Conservation (phyloP, 1,139 yeast genomes). For the Debaryomyces sp. region DNA sequence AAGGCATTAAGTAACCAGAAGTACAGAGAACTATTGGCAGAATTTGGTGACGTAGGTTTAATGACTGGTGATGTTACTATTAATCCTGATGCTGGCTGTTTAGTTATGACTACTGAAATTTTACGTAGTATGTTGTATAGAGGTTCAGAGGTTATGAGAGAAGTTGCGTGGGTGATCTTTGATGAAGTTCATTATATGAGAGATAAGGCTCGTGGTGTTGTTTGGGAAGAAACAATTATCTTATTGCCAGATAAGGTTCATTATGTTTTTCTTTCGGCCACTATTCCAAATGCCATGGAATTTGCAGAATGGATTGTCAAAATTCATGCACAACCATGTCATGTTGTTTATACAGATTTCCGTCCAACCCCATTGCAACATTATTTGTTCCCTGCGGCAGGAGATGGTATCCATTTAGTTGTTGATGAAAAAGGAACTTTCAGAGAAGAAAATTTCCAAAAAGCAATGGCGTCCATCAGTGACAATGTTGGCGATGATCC, state of each 20-base stretch:
- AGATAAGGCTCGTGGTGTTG: conserved; percentile 96
- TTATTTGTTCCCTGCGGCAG: conserved; percentile 94
- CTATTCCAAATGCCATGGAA: conserved; percentile 97
- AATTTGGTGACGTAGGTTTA: conserved; percentile 94
- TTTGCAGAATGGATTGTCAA: conserved; percentile 99
- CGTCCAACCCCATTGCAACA: conserved; percentile 99
- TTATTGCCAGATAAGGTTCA: conserved; percentile 93
- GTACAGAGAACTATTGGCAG: conserved; percentile 88
- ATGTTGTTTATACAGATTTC: conserved; percentile 97
- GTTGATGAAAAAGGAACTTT: conserved; percentile 97
- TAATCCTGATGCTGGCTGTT: conserved; percentile 94
- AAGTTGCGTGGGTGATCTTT: conserved; percentile 94
- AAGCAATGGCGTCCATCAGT: conserved; percentile 93
- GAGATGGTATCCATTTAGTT: conserved; percentile 95
- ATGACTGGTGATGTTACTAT: conserved; percentile 99
- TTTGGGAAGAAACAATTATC: conserved; percentile 98
- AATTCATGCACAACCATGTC: conserved; percentile 95
- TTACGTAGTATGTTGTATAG: conserved; percentile 88
- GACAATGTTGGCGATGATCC: conserved; percentile 87
- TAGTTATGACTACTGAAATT: conserved; percentile 98
- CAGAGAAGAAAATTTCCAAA: conserved; percentile 96
- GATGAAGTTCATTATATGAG: conserved; percentile 97
- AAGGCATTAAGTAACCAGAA: conserved; percentile 96
- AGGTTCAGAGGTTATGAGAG: conserved; percentile 94
- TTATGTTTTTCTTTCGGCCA: conserved; percentile 87